These are phyloP conservation scores for Xylaria castorea DNA, from an alignment of 495 filamentous ascomycete species.

Conservation along the genomic window DNA sequence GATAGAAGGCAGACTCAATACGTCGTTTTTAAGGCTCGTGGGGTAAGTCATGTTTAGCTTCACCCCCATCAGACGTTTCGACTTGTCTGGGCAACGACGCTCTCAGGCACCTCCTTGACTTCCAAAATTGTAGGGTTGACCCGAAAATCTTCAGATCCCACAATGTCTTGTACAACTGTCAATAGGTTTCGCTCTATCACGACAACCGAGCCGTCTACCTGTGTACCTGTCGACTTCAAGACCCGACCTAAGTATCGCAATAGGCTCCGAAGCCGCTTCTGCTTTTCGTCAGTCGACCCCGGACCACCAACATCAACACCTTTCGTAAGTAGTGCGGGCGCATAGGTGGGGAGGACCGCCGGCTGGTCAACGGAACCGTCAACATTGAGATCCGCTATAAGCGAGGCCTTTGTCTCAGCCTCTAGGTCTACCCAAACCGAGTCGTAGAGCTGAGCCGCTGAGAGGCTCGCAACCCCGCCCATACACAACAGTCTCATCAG, in stretches of 20 bases:
- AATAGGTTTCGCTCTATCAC: constrained; percentile 37
- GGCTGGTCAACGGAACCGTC: constrained; percentile 39
- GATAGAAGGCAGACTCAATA: not conserved
- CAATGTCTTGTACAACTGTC: constrained; percentile 24
- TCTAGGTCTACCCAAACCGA: constrained; percentile 39
- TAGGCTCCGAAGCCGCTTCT: constrained; percentile 28
- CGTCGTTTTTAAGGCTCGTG: not conserved
- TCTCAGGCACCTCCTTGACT: not conserved
- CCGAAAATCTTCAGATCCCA: constrained; percentile 13
- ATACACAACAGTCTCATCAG: constrained; percentile 46
- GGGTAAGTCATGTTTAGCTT: not conserved
- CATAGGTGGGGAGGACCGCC: constrained; percentile 48
- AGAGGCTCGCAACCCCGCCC: constrained; percentile 39
- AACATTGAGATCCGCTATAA: constrained; percentile 41
- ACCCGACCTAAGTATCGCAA: constrained; percentile 34
- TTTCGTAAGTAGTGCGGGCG: constrained; percentile 41
- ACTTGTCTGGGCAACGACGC: not conserved
- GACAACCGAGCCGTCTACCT: constrained; percentile 17
- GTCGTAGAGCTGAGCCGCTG: constrained; percentile 43
- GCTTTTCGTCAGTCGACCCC: constrained; percentile 23
- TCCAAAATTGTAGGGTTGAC: constrained; percentile 8
- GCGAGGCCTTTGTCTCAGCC: constrained; percentile 23
- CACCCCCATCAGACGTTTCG: not conserved
- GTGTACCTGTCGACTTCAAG: constrained; percentile 14
- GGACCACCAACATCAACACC: constrained; percentile 27